Evolutionary conservation across 2,329 filamentous ascomycete genomes (phyloP).

Genomic region (Neofusicoccum umdonicola): DNA sequence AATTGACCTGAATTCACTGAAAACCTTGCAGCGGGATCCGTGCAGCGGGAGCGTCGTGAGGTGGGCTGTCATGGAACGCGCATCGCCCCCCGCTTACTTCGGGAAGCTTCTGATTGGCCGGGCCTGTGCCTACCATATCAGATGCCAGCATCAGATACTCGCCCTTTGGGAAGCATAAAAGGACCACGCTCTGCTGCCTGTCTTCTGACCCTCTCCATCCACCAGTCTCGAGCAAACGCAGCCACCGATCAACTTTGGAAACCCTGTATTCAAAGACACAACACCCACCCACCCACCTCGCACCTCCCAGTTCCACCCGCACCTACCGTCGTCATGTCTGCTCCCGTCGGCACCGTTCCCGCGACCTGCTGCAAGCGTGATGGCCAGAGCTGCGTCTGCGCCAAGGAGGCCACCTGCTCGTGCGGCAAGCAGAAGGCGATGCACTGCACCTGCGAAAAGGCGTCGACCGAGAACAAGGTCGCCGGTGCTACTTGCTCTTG

Average conservation of each 20-base stretch:
- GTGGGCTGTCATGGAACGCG: conserved; percentile 12
- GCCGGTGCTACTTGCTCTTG: conserved; percentile 78
- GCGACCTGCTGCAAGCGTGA: conserved; percentile 60
- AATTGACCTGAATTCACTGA: not conserved
- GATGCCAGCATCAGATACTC: conserved; percentile 16
- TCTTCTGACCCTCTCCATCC: not conserved
- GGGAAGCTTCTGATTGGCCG: conserved; percentile 3
- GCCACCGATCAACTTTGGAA: not conserved
- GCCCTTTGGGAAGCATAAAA: conserved; percentile 6
- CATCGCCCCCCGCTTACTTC: conserved; percentile 13
- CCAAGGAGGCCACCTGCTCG: conserved; percentile 68
- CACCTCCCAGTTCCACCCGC: not conserved
- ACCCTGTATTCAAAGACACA: not conserved
- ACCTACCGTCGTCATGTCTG: conserved; percentile 31
- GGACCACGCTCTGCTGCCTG: not conserved
- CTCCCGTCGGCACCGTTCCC: conserved; percentile 42
- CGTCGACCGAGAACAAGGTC: conserved; percentile 70
- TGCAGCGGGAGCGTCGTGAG: conserved; percentile 9
- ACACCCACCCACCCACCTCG: no score
- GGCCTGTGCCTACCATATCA: not conserved
- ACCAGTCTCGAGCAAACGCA: not conserved
- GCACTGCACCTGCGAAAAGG: conserved; percentile 80
- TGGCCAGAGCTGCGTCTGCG: conserved; percentile 56
- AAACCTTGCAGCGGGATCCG: conserved; percentile 3
- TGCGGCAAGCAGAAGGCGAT: conserved; percentile 87